phyloP scores from a whole-genome alignment of 371 early-diverging fungal genomes.

The Sporodiniella umbellata region DNA sequence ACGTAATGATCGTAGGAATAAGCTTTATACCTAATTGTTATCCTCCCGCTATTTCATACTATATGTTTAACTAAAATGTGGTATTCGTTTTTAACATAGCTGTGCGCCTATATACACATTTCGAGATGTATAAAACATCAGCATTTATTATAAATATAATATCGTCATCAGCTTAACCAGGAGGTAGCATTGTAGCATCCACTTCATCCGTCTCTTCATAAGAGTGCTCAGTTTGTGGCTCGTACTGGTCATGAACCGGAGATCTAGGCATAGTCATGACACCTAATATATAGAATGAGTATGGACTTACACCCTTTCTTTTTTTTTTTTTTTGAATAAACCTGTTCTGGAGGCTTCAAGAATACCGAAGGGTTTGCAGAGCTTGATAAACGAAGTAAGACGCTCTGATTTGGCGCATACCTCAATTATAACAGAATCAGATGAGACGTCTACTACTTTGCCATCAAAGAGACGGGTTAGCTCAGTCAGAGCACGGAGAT shows the following conservation, averaged over 20 bases:
- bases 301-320: not conserved
- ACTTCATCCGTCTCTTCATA: slow-evolving; percentile 58
- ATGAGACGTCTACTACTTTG: slow-evolving; percentile 85
- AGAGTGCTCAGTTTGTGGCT: slow-evolving; percentile 53
- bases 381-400: slow-evolving; percentile 86
- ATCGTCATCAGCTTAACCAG: no score
- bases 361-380: slow-evolving; percentile 92
- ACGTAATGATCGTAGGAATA: no score
- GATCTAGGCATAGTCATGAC: slow-evolving; percentile 94
- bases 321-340: slow-evolving; percentile 21
- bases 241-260: slow-evolving; percentile 70
- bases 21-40: no score
- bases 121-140: no score
- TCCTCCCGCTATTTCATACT: no score
- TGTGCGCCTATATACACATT: no score
- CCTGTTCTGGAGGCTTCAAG: slow-evolving; percentile 93
- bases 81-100: no score
- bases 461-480: slow-evolving; percentile 85
- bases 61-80: no score
- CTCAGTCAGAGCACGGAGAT: slow-evolving; percentile 79
- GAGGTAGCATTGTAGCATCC: slow-evolving; percentile 89
- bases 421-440: slow-evolving; percentile 81
- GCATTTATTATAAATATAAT: no score
- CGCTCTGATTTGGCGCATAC: slow-evolving; percentile 85
- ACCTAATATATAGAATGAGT: slow-evolving; percentile 36